Evolutionary conservation across 2,329 filamentous ascomycete genomes (phyloP), one percentile per base, ranked within the genome.

Genomic region (Acarospora socialis): DNA sequence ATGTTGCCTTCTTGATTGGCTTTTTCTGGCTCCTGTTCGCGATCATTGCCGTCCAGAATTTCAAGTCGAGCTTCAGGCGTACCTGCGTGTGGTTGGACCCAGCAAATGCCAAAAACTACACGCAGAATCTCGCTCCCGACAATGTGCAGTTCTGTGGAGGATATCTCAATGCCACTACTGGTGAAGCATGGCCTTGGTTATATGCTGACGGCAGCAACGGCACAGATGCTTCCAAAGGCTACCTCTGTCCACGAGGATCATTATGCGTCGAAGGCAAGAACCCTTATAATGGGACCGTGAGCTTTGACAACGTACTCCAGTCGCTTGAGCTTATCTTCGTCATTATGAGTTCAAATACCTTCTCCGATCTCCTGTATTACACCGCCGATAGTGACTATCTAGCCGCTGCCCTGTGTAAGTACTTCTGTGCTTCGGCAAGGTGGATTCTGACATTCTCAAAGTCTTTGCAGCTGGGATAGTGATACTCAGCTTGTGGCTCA

Each of bases 11-110:
- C 50, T 64, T 98, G 14, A 84, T 98, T 43, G 71, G 81, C 9
- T 98, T 98, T 58, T 98, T 98, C 57, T 98, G 90, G 90, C 68
- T 98, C 24, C 61, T 95, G 7, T 98, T 98, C 58, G 90, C 84
- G 21, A 94, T 98, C 40, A 77, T 98, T 36, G 92, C 90, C 4
- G 80, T 98, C 14, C 92, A 98, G 53, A 93, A 81, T 56, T 98
- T 98, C 61, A 87, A 87, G 56, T 77, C 79, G 6, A 87, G 81
- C 52, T 56, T 87, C 15, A 72, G 70, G 43, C 77, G 81, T 28
- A 76, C 74, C 40, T 90, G 81, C 50, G 74, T 83, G 18, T 90
- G 80, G 80, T 56, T 79, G 30, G 76, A 82, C 41, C 75, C 76
- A 4, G 39, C 48, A 4, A 61, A 75, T 31, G 8, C 28, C 10